phyloP scores from a whole-genome alignment of 345 rosid genomes.

The Anacardium occidentale region DNA sequence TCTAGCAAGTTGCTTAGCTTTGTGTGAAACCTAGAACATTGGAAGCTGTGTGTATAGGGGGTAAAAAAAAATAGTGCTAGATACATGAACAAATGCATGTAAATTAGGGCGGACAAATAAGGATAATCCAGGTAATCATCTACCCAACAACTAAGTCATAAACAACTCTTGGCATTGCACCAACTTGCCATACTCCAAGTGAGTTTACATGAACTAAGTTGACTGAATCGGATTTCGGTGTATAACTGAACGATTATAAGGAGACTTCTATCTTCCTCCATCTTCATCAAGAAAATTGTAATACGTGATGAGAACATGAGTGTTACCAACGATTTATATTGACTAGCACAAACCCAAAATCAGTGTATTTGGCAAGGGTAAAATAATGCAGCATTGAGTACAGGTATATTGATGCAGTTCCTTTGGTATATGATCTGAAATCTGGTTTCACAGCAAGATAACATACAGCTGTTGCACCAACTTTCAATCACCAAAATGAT shows the following conservation, averaged over 20 bases:
- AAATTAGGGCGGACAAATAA: neutral
- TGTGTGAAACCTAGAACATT: constrained; percentile 17
- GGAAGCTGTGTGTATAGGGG: constrained; percentile 5
- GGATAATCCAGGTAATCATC: neutral
- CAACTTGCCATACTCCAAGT: neutral
- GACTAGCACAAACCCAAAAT: neutral
- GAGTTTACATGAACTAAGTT: neutral
- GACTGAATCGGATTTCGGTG: neutral
- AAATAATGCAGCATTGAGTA: neutral
- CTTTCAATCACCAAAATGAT: too few relatives aligned
- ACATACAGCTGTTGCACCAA: too few relatives aligned
- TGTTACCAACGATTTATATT: neutral
- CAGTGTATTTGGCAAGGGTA: too few relatives aligned
- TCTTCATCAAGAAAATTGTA: neutral
- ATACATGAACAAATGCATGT: constrained; percentile 19
- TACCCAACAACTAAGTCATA: neutral
- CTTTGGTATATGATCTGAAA: too few relatives aligned
- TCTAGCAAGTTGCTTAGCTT: neutral
- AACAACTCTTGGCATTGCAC: neutral
- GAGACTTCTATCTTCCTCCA: too few relatives aligned
- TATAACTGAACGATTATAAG: neutral
- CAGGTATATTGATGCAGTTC: too few relatives aligned
- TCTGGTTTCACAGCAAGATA: too few relatives aligned
- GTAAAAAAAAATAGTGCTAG: constrained; percentile 1
- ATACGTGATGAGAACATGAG: neutral